Percentiles rank a stretch among this genome's conserved stretches.
These are phyloP conservation scores for Ascocoryne sarcoides DNA, from an alignment of 2,329 filamentous ascomycete species.

Conservation along the genomic window DNA sequence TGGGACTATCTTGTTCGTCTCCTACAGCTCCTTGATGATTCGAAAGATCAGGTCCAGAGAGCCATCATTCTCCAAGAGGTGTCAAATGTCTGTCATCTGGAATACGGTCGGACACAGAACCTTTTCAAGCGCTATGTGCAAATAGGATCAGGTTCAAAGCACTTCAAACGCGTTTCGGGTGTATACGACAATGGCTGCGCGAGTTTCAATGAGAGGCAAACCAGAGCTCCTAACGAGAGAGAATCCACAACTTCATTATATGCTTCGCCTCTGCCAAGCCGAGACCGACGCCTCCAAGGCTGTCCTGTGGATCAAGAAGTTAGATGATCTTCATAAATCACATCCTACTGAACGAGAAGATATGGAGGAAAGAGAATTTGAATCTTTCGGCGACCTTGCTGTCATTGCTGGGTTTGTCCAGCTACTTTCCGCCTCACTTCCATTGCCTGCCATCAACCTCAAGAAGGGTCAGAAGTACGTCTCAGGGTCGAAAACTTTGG, in stretches of 20 bases:
- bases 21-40: slow-evolving; percentile 28
- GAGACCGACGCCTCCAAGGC: slow-evolving; percentile 31
- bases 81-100: slow-evolving; percentile 36
- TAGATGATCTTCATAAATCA: slow-evolving; percentile 31
- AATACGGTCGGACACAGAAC: slow-evolving; percentile 33
- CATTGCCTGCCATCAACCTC: slow-evolving; percentile 32
- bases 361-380: slow-evolving; percentile 28
- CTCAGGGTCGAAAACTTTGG: slow-evolving; percentile 27
- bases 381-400: slow-evolving; percentile 31
- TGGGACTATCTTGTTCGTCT: slow-evolving; percentile 10
- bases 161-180: slow-evolving; percentile 35
- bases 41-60: slow-evolving; percentile 25
- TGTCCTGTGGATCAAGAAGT: slow-evolving; percentile 33
- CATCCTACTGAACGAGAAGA: slow-evolving; percentile 30
- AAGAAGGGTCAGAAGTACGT: slow-evolving; percentile 35
- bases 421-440: slow-evolving; percentile 29
- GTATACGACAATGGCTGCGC: slow-evolving; percentile 29
- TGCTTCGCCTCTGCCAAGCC: slow-evolving; percentile 37
- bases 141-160: slow-evolving; percentile 29
- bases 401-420: slow-evolving; percentile 33
- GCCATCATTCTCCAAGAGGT: slow-evolving; percentile 37
- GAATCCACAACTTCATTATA: slow-evolving; percentile 35
- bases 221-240: slow-evolving; percentile 31
- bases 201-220: slow-evolving; percentile 34
- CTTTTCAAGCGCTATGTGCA: slow-evolving; percentile 35